A percentile compares a stretch with the other conserved stretches of the same genome.
phyloP scores from a whole-genome alignment of 1,284 basidiomycete species.

The Calocybe gambosa region DNA sequence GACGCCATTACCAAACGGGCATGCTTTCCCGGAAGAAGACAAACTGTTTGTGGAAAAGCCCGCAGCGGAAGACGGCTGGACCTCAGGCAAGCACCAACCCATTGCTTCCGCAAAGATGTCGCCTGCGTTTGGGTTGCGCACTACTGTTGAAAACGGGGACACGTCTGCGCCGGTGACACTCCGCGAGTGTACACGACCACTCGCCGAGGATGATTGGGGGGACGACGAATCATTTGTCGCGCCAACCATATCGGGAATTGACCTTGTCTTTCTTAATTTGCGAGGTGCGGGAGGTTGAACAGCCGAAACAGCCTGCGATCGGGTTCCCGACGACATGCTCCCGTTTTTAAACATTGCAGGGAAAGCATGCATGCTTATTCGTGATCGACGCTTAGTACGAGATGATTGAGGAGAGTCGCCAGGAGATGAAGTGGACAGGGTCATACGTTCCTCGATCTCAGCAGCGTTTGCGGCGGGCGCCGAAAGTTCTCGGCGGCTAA shows the following conservation, averaged over 20 bases:
- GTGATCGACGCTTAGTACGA: slow-evolving; percentile 45
- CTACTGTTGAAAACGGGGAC: slow-evolving; percentile 31
- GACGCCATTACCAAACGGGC: slow-evolving; percentile 62
- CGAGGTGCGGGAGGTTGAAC: slow-evolving; percentile 30
- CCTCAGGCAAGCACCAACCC: slow-evolving; percentile 41
- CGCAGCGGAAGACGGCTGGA: slow-evolving; percentile 28
- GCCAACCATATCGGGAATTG: slow-evolving; percentile 57
- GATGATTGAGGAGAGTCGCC: slow-evolving; percentile 28
- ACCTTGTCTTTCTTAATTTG: slow-evolving; percentile 62
- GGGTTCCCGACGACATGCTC: slow-evolving; percentile 18
- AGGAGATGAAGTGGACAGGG: slow-evolving; percentile 19
- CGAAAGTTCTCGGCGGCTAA: slow-evolving; percentile 47
- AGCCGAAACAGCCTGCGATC: slow-evolving; percentile 19
- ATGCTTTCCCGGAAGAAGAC: slow-evolving; percentile 21
- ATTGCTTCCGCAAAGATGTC: slow-evolving; percentile 65
- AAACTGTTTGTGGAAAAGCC: slow-evolving; percentile 29
- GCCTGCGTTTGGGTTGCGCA: slow-evolving; percentile 23
- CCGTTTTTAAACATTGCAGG: slow-evolving; percentile 45
- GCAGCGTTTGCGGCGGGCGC: slow-evolving; percentile 43
- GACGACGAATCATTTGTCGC: slow-evolving; percentile 16
- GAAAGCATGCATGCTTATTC: slow-evolving; percentile 64
- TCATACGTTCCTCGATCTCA: slow-evolving; percentile 28
- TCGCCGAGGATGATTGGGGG: slow-evolving; percentile 13
- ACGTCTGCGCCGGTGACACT: slow-evolving; percentile 71
- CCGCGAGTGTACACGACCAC: slow-evolving; percentile 64